phyloP scores from a whole-genome alignment of 495 filamentous ascomycete species.

The Sporormia fimetaria region DNA sequence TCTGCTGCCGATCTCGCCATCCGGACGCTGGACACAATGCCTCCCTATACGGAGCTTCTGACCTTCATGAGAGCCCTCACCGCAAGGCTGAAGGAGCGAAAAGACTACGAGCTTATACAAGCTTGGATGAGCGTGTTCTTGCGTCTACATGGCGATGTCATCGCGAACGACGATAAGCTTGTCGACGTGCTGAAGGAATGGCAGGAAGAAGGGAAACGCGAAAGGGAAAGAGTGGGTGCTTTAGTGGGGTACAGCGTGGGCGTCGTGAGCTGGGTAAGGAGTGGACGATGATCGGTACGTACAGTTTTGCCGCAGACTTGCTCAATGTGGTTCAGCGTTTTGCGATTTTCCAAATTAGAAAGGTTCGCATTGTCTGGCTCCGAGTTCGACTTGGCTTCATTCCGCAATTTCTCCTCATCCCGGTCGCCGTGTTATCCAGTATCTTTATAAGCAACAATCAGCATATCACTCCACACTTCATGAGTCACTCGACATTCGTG shows the following conservation, averaged over 20 bases:
- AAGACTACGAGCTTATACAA: slow-evolving; percentile 86
- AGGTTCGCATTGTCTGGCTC: no score
- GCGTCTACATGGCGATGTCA: slow-evolving; percentile 55
- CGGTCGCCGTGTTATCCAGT: no score
- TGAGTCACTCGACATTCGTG: no score
- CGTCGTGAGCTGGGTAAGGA: slow-evolving; percentile 78
- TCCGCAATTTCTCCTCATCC: no score
- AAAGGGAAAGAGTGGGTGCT: slow-evolving; percentile 57
- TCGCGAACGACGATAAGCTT: slow-evolving; percentile 30
- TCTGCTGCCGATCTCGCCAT: slow-evolving; percentile 80
- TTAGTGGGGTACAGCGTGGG: slow-evolving; percentile 80
- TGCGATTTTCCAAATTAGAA: no score
- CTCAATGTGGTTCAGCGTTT: no score
- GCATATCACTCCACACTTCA: neutral
- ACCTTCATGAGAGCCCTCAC: slow-evolving; percentile 70
- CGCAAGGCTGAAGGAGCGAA: slow-evolving; percentile 47
- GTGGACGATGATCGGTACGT: slow-evolving; percentile 34
- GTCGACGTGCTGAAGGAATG: slow-evolving; percentile 41
- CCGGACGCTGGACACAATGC: slow-evolving; percentile 52
- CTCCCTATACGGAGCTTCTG: slow-evolving; percentile 42
- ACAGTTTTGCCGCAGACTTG: no score
- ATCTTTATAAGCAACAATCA: no score
- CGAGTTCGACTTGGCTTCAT: no score
- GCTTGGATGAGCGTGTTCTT: slow-evolving; percentile 95
- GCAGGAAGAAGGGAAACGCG: slow-evolving; percentile 53